Base-by-base conservation (phyloP, 2,329 filamentous ascomycete genomes). In the Parastagonospora avenae region DNA sequence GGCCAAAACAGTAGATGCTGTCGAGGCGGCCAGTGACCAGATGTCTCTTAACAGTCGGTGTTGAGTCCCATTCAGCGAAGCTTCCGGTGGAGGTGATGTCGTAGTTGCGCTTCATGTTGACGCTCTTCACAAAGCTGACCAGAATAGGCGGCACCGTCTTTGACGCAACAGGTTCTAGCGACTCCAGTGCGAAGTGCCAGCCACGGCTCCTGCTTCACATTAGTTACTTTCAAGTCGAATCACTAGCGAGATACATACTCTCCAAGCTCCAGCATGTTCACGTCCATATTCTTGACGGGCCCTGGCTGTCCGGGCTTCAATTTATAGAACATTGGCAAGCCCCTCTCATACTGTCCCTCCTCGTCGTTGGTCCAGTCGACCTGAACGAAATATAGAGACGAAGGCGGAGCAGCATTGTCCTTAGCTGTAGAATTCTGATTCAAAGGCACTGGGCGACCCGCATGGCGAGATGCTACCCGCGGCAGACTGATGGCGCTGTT, bases 191-290 rank as follows among this genome's bases (percentile, higher is more conserved):
- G 30, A 73, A 71, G 5, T 64, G 61, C 70, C 70, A 73, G 4
- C 50, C 63, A 47, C 59, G 57, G n/a, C 57, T 51, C 38, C 66
- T 70, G 37, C 0, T 41, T 9, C 2, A 19, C 5, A 31, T 68
- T 39, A 66, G 50, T 46, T 9, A 5, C 8, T 14, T 35, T 59
- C 68, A 68, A 72, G 6, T 51, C 61, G 42, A 57, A 54, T 9
- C 55, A 46, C 37, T 16, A 7, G n/a, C 10, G 15, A 14, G 9
- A 3, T 5, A 60, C 66, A 44, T 52, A 66, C 62, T 68, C 62
- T 38, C 60, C 65, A 3, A 73, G 51, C 42, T 73, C 70, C 14
- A 72, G 30, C 4, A 73, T 42, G n/a, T 70, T 71, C 28, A 73
- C 53, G 14, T 71, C 67, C 58, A 73, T 62, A 32, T 69, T 55